Percentiles rank a stretch among this genome's conserved stretches.
Evolutionary conservation across 2,329 filamentous ascomycete species (phyloP).

Genomic region (Xylariaceae sp.): DNA sequence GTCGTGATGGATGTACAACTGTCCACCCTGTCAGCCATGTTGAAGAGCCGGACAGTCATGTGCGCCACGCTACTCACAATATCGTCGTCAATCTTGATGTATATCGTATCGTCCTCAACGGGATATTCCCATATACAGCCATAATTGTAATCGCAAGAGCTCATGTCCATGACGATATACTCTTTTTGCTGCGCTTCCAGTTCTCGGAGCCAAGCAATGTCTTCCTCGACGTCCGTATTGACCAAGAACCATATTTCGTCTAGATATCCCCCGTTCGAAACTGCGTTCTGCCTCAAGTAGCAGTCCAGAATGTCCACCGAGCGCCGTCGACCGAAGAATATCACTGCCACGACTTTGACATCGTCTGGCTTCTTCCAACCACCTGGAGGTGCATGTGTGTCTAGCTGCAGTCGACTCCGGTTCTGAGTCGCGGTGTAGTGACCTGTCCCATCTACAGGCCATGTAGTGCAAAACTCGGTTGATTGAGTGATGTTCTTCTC

Average conservation of each 20-base stretch:
- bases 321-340: conserved; percentile 43
- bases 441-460: conserved; percentile 22
- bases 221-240: conserved; percentile 36
- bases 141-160: conserved; percentile 31
- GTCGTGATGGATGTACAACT: conserved; percentile 28
- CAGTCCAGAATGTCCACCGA: conserved; percentile 46
- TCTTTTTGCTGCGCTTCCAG: conserved; percentile 35
- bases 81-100: conserved; percentile 44
- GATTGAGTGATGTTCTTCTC: not conserved
- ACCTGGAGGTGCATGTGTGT: conserved; percentile 23
- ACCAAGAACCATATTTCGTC: conserved; percentile 43
- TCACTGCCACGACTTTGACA: conserved; percentile 40
- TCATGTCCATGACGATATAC: conserved; percentile 35
- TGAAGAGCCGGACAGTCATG: not conserved
- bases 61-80: conserved; percentile 29
- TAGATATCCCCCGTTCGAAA: conserved; percentile 41
- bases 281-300: conserved; percentile 42
- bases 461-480: conserved; percentile 23
- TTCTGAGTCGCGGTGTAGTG: conserved; percentile 10
- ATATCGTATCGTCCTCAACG: conserved; percentile 34
- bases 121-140: conserved; percentile 33
- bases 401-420: conserved; percentile 14
- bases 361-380: conserved; percentile 26
- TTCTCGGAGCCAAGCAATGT: conserved; percentile 38
- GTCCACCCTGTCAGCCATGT: not conserved